Evolutionary conservation across 2,329 filamentous ascomycete genomes (phyloP).

Genomic region (Ophiocordyceps camponoti-saundersi): DNA sequence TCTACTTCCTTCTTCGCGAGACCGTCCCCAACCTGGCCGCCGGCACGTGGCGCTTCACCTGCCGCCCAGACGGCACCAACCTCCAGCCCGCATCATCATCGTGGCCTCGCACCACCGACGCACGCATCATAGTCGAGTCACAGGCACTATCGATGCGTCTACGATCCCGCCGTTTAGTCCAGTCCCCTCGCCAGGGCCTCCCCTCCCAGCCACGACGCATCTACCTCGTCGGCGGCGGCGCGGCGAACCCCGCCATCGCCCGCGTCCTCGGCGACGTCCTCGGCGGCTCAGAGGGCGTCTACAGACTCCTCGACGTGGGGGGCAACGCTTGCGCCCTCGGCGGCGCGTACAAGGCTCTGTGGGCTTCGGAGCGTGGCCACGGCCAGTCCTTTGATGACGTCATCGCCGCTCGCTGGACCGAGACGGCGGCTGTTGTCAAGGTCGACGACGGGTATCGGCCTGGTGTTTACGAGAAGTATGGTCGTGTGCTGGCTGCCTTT

Average conservation of each 20-base stretch:
- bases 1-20: conserved; percentile 93
- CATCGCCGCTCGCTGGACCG: conserved; percentile 70
- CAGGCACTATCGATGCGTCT: conserved; percentile 84
- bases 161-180: conserved; percentile 62
- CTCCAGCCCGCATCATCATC: conserved; percentile 14
- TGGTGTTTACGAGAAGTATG: conserved; percentile 63
- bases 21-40: conserved; percentile 82
- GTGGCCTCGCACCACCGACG: conserved; percentile 49
- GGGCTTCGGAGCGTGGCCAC: conserved; percentile 57
- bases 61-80: conserved; percentile 34
- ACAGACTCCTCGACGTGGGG: conserved; percentile 70
- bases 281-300: conserved; percentile 78
- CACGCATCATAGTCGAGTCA: conserved; percentile 80
- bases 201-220: conserved; percentile 77
- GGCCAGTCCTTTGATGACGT: conserved; percentile 76
- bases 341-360: conserved; percentile 89
- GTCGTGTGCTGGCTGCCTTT: conserved; percentile 59
- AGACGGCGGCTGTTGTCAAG: conserved; percentile 66
- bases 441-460: conserved; percentile 67
- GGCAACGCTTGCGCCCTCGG: conserved; percentile 90
- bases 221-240: conserved; percentile 89
- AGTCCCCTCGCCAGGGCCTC: conserved; percentile 31
- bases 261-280: conserved; percentile 74
- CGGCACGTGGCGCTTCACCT: conserved; percentile 73
- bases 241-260: conserved; percentile 77